Conservation (phyloP, 306 rosid genomes). For the Quercus agrifolia region DNA sequence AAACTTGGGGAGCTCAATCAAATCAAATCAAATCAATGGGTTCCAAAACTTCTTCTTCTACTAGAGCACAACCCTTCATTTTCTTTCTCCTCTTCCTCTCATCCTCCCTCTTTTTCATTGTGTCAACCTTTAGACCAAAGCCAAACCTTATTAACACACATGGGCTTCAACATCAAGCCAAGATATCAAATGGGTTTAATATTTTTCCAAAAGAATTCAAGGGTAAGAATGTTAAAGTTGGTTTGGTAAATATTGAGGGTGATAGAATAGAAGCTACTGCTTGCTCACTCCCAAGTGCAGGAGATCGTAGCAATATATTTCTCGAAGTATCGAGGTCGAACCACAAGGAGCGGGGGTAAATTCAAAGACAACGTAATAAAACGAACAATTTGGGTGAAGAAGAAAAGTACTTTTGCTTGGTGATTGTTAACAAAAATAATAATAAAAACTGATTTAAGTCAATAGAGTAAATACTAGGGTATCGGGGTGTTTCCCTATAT, state of each 20-base stretch:
- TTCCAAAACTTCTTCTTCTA: constrained; percentile 22
- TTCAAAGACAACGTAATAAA: no score
- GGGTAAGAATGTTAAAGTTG: constrained; percentile 35
- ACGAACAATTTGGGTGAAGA: no score
- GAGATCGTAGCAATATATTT: no score
- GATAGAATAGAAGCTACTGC: background rate
- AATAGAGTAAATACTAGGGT: no score
- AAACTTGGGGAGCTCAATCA: background rate
- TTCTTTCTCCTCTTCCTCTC: constrained; percentile 27
- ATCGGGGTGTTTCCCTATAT: no score
- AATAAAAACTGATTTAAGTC: no score
- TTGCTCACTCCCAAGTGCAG: no score
- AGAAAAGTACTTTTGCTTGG: no score
- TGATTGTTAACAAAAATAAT: no score
- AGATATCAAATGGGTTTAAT: constrained; percentile 30
- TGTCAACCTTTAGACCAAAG: background rate
- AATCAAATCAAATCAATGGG: constrained; percentile 24
- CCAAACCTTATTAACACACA: background rate
- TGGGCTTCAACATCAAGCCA: background rate
- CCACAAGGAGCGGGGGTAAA: no score
- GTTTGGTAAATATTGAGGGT: constrained; percentile 45
- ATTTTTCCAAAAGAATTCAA: constrained; percentile 21
- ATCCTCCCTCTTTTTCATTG: constrained; percentile 2
- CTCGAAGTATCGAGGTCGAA: no score
- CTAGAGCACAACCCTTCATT: constrained; percentile 20